Evolutionary conservation across 2,329 filamentous ascomycete species (phyloP).

Genomic region (Westerdykella sp.): DNA sequence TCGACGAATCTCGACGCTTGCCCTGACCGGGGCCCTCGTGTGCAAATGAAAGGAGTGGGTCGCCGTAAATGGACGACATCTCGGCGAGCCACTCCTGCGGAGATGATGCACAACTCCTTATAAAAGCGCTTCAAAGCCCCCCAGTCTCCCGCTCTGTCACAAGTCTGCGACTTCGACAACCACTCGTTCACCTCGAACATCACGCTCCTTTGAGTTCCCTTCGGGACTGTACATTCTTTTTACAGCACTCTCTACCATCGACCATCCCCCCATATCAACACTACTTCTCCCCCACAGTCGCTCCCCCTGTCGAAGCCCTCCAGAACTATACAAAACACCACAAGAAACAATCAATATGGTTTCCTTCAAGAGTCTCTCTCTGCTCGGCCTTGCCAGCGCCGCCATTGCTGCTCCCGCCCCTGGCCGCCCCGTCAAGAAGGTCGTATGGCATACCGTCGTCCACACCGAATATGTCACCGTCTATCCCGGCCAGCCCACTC

Average conservation of each 20-base stretch:
- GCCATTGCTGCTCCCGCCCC: conserved; percentile 20
- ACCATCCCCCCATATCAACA: neutral
- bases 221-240: conserved; percentile 5
- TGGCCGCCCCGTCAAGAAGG: conserved; percentile 3
- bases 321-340: conserved; percentile 4
- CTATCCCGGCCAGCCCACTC: neutral
- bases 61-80: neutral
- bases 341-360: conserved; percentile 20
- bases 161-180: conserved; percentile 9
- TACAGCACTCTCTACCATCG: conserved; percentile 1
- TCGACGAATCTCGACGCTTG: neutral
- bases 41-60: neutral
- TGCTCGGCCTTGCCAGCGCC: conserved; percentile 29
- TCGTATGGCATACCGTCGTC: conserved; percentile 16
- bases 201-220: conserved; percentile 4
- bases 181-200: conserved; percentile 3
- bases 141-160: neutral
- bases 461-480: conserved; percentile 20
- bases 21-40: neutral
- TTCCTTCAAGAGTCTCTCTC: conserved; percentile 15
- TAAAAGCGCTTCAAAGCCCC: neutral
- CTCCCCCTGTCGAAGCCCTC: neutral
- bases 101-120: neutral
- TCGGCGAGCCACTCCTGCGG: neutral
- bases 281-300: neutral